Evolutionary conservation across 2,329 filamentous ascomycete genomes (phyloP).

Genomic region (Fusarium sulawesiense): DNA sequence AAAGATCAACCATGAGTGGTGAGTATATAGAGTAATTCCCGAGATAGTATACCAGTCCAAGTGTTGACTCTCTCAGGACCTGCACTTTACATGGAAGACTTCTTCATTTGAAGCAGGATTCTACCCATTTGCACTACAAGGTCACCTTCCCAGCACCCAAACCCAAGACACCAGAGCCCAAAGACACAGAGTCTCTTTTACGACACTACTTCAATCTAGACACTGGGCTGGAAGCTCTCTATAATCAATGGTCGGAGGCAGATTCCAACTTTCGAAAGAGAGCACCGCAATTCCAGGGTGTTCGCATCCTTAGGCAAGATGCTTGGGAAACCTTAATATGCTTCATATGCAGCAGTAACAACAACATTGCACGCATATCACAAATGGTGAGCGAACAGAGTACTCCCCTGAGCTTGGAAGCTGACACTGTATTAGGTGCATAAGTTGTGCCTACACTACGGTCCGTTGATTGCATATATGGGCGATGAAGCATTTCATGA

Average conservation of each 20-base stretch:
- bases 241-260: constrained; percentile 85
- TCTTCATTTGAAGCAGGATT: constrained; percentile 85
- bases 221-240: constrained; percentile 80
- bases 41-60: not conserved
- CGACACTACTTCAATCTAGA: constrained; percentile 88
- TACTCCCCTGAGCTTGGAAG: not conserved
- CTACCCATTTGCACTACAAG: constrained; percentile 81
- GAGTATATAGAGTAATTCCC: constrained; percentile 21
- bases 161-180: constrained; percentile 48
- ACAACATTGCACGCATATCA: constrained; percentile 94
- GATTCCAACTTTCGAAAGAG: constrained; percentile 91
- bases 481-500: constrained; percentile 82
- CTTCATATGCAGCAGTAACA: constrained; percentile 99
- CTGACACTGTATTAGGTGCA: constrained; percentile 66
- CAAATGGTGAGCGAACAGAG: constrained; percentile 76
- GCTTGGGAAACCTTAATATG: constrained; percentile 93
- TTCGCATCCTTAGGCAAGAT: constrained; percentile 93
- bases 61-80: constrained; percentile 62
- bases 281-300: constrained; percentile 87
- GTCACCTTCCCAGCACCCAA: constrained; percentile 66
- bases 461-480: constrained; percentile 77
- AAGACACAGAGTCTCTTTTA: constrained; percentile 80
- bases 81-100: constrained; percentile 89
- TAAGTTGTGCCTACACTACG: constrained; percentile 90
- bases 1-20: constrained; percentile 88